Evolutionary conservation across 2,329 filamentous ascomycete species (phyloP).

Genomic region (Talaromyces sp.): DNA sequence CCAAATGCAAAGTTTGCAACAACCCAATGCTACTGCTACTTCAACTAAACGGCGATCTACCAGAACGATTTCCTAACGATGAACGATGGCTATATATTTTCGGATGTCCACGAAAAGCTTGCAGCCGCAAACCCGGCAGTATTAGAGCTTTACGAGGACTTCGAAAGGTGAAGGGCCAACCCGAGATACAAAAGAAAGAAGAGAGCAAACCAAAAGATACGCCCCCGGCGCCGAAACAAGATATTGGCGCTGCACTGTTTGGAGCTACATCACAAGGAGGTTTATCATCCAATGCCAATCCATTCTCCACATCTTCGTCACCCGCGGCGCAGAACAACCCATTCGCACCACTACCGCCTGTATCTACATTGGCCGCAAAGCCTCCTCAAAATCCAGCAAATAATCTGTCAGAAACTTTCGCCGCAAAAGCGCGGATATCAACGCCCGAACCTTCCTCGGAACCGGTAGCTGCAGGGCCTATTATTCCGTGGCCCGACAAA

Average conservation of each 20-base stretch:
- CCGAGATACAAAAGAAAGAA: slow-evolving; percentile 30
- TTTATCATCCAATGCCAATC: slow-evolving; percentile 57
- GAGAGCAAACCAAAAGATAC: slow-evolving; percentile 21
- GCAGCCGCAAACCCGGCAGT: slow-evolving; percentile 78
- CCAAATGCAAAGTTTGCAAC: slow-evolving; percentile 85
- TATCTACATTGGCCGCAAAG: slow-evolving; percentile 45
- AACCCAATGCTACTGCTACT: slow-evolving; percentile 79
- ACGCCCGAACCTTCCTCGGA: slow-evolving; percentile 33
- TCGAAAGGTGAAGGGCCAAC: slow-evolving; percentile 46
- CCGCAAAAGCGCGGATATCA: slow-evolving; percentile 63
- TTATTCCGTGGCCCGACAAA: slow-evolving; percentile 73
- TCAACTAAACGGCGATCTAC: slow-evolving; percentile 87
- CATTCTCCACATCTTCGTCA: slow-evolving; percentile 52
- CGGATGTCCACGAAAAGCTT: slow-evolving; percentile 73
- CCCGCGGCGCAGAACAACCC: slow-evolving; percentile 52
- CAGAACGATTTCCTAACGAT: slow-evolving; percentile 80
- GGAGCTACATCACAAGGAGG: slow-evolving; percentile 47
- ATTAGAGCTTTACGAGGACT: slow-evolving; percentile 72
- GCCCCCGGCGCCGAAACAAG: slow-evolving; percentile 29
- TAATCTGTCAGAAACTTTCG: slow-evolving; percentile 73
- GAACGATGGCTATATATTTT: slow-evolving; percentile 87
- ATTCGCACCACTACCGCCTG: slow-evolving; percentile 53
- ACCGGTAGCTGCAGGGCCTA: slow-evolving; percentile 43
- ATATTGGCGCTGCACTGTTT: slow-evolving; percentile 62
- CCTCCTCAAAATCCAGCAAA: slow-evolving; percentile 46